phyloP scores from a whole-genome alignment of 768 basidiomycete species.

The Mycena rebaudengoi region DNA sequence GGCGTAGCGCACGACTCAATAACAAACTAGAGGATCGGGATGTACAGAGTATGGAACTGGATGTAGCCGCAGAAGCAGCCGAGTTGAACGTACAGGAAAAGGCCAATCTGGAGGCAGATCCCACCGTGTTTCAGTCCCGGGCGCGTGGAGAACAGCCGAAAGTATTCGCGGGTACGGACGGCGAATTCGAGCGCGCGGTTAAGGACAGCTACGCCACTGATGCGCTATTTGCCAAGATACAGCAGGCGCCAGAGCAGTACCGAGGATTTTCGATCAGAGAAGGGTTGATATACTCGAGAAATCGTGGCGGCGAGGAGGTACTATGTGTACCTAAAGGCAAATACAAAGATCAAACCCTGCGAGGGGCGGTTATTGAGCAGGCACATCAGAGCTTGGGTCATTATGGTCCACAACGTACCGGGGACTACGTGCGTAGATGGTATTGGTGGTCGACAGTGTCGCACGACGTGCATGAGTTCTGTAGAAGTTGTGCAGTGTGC shows the following conservation, averaged over 20 bases:
- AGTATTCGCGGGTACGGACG: not conserved
- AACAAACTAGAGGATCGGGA: no score
- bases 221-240: conserved; percentile 27
- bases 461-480: no score
- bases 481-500: conserved; percentile 25
- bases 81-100: not conserved
- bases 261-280: conserved; percentile 29
- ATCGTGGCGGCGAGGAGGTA: conserved; percentile 2
- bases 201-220: conserved; percentile 26
- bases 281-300: conserved; percentile 28
- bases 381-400: not conserved
- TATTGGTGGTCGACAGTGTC: no score
- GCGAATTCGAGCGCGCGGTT: not conserved
- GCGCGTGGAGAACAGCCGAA: not conserved
- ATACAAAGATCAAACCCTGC: conserved; percentile 29
- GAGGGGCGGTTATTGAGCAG: conserved; percentile 33
- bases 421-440: not conserved
- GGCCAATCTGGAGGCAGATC: not conserved
- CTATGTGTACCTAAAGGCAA: conserved; percentile 35
- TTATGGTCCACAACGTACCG: not conserved
- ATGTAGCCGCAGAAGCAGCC: not conserved
- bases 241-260: conserved; percentile 25
- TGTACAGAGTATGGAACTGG: conserved; percentile 18
- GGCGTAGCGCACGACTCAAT: no score
- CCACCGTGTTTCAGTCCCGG: not conserved